Evolutionary conservation across 148 eudicot genomes (phyloP).

Genomic region (Arbutus unedo): DNA sequence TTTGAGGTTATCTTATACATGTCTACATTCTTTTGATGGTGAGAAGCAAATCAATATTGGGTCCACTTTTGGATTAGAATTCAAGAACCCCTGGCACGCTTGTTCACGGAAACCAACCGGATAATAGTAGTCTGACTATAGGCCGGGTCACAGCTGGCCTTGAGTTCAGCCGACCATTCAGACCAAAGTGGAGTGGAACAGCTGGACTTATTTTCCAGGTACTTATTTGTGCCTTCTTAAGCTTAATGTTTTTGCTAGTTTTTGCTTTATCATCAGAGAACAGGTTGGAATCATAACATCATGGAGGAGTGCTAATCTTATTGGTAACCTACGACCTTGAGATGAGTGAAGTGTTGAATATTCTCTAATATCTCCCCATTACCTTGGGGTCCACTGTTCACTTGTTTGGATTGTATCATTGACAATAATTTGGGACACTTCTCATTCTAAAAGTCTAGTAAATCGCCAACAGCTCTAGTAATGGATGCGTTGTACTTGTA

Average conservation of each 20-base stretch:
- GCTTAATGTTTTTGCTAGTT: background rate
- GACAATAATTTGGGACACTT: background rate
- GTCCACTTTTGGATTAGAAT: slow-evolving; percentile 40
- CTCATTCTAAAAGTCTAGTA: background rate
- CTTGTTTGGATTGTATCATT: background rate
- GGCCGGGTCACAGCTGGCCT: slow-evolving; percentile 89
- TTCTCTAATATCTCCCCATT: background rate
- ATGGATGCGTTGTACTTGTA: background rate
- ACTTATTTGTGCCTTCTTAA: slow-evolving; percentile 3
- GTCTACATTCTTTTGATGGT: background rate
- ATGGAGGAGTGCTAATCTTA: background rate
- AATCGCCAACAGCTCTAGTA: background rate
- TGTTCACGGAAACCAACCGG: slow-evolving; percentile 90
- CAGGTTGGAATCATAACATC: background rate
- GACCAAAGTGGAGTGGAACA: slow-evolving; percentile 98
- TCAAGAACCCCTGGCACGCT: slow-evolving; percentile 95
- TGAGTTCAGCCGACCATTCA: slow-evolving; percentile 86
- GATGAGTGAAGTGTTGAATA: background rate
- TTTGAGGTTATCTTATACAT: slow-evolving; percentile 8
- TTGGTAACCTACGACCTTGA: background rate
- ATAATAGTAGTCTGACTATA: slow-evolving; percentile 63
- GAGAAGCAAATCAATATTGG: background rate
- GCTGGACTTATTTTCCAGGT: slow-evolving; percentile 96
- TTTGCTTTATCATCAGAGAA: background rate
- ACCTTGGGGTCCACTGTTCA: slow-evolving; percentile 6